These are phyloP conservation scores for Coemansia sp. DNA, from an alignment of 371 early-diverging fungal species.

Conservation along the genomic window DNA sequence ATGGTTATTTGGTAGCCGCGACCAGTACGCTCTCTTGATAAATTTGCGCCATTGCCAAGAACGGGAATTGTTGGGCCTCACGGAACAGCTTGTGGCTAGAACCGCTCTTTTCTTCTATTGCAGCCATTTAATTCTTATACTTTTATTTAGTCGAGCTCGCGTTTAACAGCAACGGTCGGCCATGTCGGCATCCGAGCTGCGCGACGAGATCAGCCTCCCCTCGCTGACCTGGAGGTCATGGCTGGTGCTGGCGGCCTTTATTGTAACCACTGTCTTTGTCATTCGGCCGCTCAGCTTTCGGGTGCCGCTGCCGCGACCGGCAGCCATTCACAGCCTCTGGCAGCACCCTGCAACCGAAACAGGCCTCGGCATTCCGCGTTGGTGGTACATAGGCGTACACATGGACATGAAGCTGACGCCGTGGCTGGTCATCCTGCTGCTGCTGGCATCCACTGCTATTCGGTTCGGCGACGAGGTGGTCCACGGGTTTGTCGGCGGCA, in stretches of 20 bases:
- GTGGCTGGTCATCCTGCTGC: constrained; percentile 61
- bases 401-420: constrained; percentile 71
- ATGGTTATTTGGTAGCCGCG: too few species aligned
- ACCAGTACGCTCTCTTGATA: too few species aligned
- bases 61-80: too few species aligned
- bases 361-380: background rate
- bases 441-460: constrained; percentile 61
- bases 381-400: constrained; percentile 24
- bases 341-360: background rate
- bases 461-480: constrained; percentile 53
- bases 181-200: background rate
- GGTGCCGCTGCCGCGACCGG: constrained; percentile 48
- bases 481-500: constrained; percentile 64
- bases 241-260: constrained; percentile 58
- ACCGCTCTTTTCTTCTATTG: background rate
- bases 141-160: background rate
- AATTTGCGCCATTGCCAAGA: too few species aligned
- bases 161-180: background rate
- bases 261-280: constrained; percentile 56
- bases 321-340: background rate
- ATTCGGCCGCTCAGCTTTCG: constrained; percentile 58
- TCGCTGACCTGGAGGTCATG: constrained; percentile 45
- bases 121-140: background rate
- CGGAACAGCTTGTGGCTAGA: too few species aligned
- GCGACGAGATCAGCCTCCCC: constrained; percentile 6